These are phyloP conservation scores for Pseudocercospora macadamiae DNA, from an alignment of 2,329 filamentous ascomycete genomes.

Conservation along the genomic window DNA sequence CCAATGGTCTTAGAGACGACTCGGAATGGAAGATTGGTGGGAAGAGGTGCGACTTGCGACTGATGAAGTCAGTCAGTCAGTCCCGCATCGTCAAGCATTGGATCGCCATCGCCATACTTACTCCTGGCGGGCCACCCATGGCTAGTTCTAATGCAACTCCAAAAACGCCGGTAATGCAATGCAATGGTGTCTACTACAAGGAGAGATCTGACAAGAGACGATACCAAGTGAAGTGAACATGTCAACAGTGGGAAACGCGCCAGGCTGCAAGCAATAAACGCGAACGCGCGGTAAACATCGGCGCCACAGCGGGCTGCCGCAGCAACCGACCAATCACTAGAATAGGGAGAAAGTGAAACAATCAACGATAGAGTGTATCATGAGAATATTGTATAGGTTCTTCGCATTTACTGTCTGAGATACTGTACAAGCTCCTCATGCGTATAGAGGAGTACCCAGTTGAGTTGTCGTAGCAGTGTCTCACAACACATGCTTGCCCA, in stretches of 20 bases:
- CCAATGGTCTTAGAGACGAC: conserved; percentile 97
- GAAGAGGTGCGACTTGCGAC: conserved; percentile 88
- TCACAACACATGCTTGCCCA: conserved; percentile 10
- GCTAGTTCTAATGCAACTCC: conserved; percentile 25
- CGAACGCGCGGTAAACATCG: conserved; percentile 11
- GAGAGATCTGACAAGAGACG: background rate
- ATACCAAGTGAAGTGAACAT: background rate
- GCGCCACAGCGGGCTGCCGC: background rate
- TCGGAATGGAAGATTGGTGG: conserved; percentile 83
- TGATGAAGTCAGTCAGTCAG: conserved; percentile 45
- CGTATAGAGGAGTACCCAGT: background rate
- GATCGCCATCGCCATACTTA: conserved; percentile 19
- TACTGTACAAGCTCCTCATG: conserved; percentile 8
- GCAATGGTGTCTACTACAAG: background rate
- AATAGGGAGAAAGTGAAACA: background rate
- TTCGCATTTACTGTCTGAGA: conserved; percentile 5
- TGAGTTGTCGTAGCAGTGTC: conserved; percentile 9
- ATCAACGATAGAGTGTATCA: conserved; percentile 1
- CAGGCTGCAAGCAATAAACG: conserved; percentile 4
- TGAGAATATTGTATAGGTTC: background rate
- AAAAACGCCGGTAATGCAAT: conserved; percentile 21
- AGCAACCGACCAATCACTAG: too few species aligned
- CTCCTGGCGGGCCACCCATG: conserved; percentile 32
- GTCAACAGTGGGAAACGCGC: background rate
- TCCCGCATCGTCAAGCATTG: conserved; percentile 4